Evolutionary conservation across 2,329 filamentous ascomycete genomes (phyloP).

Genomic region (Botrytis medusae): DNA sequence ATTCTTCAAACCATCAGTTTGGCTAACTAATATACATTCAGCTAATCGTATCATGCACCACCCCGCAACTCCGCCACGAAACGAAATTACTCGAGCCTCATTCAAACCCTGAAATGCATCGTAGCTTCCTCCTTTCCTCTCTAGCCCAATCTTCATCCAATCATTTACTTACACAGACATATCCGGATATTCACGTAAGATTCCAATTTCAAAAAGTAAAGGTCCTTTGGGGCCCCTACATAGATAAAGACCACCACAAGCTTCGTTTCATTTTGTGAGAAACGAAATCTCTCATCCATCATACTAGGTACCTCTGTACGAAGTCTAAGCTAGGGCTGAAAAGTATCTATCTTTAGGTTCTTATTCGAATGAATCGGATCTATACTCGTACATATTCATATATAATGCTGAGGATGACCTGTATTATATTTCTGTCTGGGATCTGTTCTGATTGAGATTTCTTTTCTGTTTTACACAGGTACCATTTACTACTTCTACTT

Average conservation of each 20-base stretch:
- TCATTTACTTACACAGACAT: neutral
- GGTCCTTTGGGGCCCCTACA: neutral
- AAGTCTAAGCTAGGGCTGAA: neutral
- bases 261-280: neutral
- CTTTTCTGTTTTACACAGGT: neutral
- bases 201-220: neutral
- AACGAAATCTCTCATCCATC: neutral
- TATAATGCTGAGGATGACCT: neutral
- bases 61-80: neutral
- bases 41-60: neutral
- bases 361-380: neutral
- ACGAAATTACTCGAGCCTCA: conserved; percentile 14
- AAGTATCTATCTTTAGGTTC: neutral
- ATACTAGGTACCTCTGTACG: neutral
- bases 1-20: neutral
- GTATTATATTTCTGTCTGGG: too few species aligned
- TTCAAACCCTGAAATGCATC: neutral
- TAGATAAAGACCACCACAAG: neutral
- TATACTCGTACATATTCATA: neutral
- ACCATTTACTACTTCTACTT: neutral
- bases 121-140: neutral
- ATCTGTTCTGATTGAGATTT: neutral
- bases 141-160: neutral
- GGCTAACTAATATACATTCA: neutral
- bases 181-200: neutral